Evolutionary conservation across 371 early-diverging fungal species (phyloP).

Genomic region (Apophysomyces variabilis): DNA sequence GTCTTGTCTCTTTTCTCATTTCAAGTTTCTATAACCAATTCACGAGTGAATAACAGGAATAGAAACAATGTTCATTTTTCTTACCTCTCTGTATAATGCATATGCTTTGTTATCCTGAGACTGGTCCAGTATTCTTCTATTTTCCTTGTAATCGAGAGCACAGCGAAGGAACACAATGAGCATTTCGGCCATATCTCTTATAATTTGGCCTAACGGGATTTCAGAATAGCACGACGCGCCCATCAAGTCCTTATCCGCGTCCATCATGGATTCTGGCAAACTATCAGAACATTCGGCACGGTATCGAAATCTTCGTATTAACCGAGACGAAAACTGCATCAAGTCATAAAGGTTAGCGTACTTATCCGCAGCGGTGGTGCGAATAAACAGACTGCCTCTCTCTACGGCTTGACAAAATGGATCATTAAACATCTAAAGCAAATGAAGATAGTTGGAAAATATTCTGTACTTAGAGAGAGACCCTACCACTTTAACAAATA

Average conservation of each 20-base stretch:
- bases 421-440: constrained; percentile 37
- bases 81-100: constrained; percentile 27
- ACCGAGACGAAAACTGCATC: constrained; percentile 31
- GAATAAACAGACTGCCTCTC: constrained; percentile 22
- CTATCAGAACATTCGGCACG: neutral
- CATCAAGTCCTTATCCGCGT: neutral
- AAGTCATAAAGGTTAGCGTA: constrained; percentile 38
- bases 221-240: neutral
- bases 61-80: neutral
- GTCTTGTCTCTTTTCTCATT: constrained; percentile 41
- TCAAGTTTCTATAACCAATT: constrained; percentile 19
- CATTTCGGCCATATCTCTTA: constrained; percentile 31
- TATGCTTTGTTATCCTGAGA: constrained; percentile 26
- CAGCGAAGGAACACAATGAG: constrained; percentile 40
- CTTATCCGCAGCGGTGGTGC: constrained; percentile 24
- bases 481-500: constrained; percentile 45
- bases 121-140: constrained; percentile 27
- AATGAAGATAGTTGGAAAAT: too few species aligned
- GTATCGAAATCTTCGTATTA: constrained; percentile 26
- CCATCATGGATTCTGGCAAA: neutral
- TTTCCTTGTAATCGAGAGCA: constrained; percentile 42
- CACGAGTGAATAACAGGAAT: neutral
- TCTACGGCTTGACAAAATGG: constrained; percentile 29
- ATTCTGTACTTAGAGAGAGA: too few species aligned
- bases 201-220: constrained; percentile 23